Base-by-base conservation (phyloP, 768 basidiomycete species). In the Calocera viscosa region DNA sequence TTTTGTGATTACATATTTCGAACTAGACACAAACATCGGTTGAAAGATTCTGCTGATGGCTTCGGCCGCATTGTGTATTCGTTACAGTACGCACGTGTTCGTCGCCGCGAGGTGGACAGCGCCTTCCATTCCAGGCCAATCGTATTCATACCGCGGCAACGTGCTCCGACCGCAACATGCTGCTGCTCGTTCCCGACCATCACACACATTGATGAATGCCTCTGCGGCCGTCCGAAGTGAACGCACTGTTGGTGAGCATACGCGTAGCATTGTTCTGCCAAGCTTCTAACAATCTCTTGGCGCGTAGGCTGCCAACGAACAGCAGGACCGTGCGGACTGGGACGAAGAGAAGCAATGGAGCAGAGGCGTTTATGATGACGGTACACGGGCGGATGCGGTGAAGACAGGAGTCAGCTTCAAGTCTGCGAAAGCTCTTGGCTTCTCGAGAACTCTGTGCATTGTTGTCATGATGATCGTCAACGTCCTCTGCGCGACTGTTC, bases 41-140 rank as follows among this genome's bases (percentile, higher is more conserved):
- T n/a, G n/a, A n/a, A n/a, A n/a, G n/a, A n/a, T n/a, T n/a, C n/a
- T n/a, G n/a, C n/a, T n/a, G n/a, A n/a, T n/a, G n/a, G n/a, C n/a
- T n/a, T n/a, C n/a, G n/a, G n/a, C n/a, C n/a, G n/a, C n/a, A n/a
- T n/a, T n/a, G n/a, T n/a, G n/a, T n/a, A n/a, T n/a, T n/a, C 39
- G 19, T 40, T 40, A 40, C 39, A 40, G 19, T 40, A 19, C 53
- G 53, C 53, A 60, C 53, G 53, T 60, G 53, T 38, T 38, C 7
- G 35, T n/a, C n/a, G n/a, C 35, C 35, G 35, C 35, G 35, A 5
- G 35, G 35, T 14, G 7, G 35, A 38, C 35, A 14, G 14, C 35
- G 35, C 53, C 53, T 60, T 60, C 53, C 53, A 60, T 60, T 60
- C 53, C 53, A 60, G 30, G 24, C 53, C 26, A 60, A 60, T 60